Percentiles rank a stretch among this genome's conserved stretches.
phyloP scores from a whole-genome alignment of 2,329 filamentous ascomycete species.

The Proliferodiscus dingleyae region DNA sequence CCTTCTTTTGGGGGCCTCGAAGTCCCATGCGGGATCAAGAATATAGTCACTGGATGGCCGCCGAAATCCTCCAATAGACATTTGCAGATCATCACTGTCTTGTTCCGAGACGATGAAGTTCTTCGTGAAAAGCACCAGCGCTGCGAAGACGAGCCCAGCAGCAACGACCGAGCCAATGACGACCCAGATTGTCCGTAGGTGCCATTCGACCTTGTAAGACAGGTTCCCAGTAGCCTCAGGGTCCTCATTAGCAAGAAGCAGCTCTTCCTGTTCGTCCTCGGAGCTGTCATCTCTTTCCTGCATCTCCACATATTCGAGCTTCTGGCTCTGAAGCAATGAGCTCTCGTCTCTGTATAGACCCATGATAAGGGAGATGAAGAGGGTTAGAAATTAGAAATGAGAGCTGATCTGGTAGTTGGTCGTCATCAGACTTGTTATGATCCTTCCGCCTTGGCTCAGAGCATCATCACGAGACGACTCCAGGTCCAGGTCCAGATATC shows the following conservation, averaged over 20 bases:
- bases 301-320: constrained; percentile 26
- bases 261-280: constrained; percentile 20
- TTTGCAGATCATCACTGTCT: constrained; percentile 10
- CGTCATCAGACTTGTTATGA: too few species aligned
- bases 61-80: constrained; percentile 22
- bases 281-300: constrained; percentile 21
- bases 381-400: background rate
- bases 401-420: too few species aligned
- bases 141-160: constrained; percentile 16
- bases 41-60: constrained; percentile 47
- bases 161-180: constrained; percentile 21
- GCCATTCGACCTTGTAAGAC: constrained; percentile 26
- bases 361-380: constrained; percentile 11
- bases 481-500: too few species aligned
- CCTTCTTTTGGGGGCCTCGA: constrained; percentile 41
- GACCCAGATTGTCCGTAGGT: constrained; percentile 28
- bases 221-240: constrained; percentile 10
- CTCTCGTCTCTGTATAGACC: constrained; percentile 14
- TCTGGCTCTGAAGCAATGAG: constrained; percentile 10
- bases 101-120: constrained; percentile 20
- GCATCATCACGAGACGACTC: background rate
- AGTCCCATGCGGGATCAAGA: constrained; percentile 53
- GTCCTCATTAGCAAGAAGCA: constrained; percentile 21
- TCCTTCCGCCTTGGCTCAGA: background rate
- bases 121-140: constrained; percentile 21